A percentile compares a stretch with the other conserved stretches of the same genome.
Evolutionary conservation across 1,139 yeast species (phyloP).

Genomic region (Hyphopichia burtonii): DNA sequence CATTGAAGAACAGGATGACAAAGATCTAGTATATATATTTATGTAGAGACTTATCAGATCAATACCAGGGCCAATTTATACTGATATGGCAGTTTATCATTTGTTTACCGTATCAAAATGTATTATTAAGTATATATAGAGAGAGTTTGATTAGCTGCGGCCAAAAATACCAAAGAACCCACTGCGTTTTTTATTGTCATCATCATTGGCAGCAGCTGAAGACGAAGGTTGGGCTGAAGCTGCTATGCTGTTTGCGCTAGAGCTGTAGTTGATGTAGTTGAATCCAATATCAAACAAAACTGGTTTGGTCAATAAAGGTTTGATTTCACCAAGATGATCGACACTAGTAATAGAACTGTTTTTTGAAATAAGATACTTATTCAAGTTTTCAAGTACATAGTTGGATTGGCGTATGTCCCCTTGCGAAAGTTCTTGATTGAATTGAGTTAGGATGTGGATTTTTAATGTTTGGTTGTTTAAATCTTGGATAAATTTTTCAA

Average conservation of each 20-base stretch:
- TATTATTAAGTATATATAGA: neutral
- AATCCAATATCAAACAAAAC: conserved; percentile 87
- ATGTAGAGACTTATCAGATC: too few species aligned
- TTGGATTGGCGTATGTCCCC: conserved; percentile 6
- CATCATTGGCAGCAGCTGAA: conserved; percentile 10
- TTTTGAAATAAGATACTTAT: conserved; percentile 39
- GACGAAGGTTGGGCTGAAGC: conserved; percentile 3
- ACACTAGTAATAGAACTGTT: conserved; percentile 43
- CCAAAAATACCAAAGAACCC: conserved; percentile 51
- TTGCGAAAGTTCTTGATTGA: conserved; percentile 25
- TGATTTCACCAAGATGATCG: conserved; percentile 35
- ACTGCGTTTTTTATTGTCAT: conserved; percentile 26
- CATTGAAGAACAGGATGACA: too few species aligned
- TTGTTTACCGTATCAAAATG: too few species aligned
- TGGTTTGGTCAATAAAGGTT: conserved; percentile 75
- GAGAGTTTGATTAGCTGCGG: conserved; percentile 12
- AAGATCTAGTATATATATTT: too few species aligned
- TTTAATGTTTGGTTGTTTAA: conserved; percentile 32
- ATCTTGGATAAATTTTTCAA: conserved; percentile 24
- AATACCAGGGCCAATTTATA: too few species aligned
- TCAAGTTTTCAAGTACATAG: conserved; percentile 49
- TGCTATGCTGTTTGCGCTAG: conserved; percentile 16
- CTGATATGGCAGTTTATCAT: too few species aligned
- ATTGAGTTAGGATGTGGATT: conserved; percentile 53
- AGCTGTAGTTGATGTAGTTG: conserved; percentile 62